Base-by-base conservation (phyloP, 257 asterid species). In the Penstemon eatonii region DNA sequence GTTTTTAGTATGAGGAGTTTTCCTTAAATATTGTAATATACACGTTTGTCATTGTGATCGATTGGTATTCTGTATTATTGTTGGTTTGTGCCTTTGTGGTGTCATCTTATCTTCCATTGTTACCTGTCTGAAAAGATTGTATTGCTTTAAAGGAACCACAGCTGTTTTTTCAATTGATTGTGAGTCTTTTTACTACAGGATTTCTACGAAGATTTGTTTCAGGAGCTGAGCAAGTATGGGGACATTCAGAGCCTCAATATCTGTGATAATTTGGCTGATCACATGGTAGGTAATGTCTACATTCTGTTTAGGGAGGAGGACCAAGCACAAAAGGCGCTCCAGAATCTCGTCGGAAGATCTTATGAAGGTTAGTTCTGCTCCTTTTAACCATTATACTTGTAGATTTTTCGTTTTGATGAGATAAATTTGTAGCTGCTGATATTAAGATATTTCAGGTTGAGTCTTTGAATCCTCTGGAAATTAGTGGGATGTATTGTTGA, bases 221-320 rank as follows among this genome's bases (percentile, higher is more conserved):
- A 83, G 78, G 97, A 90, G 80, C 90, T 90, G 70, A 87, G 97
- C 85, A 89, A 89, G 85, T 87, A 87, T 68, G 96, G 96, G 50
- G 96, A 89, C 71, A 72, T 89, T 77, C 92, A 89, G 79, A 84
- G 87, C 79, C 91, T 89, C 62, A 89, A 89, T 65, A 89, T 89
- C 70, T 89, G 96, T 52, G 96, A 89, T 70, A 89, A 89, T 69
- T 75, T 89, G 85, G 96, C 96, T 59, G 96, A 89, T 79, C 96
- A 89, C 79, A 89, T 89, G 96, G 96, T 89, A 49, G 96, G 96
- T 39, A 89, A 89, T 72, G 96, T 89, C 39, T 89, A 89, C 60
- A 87, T 84, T 76, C 96, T 87, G 79, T 89, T 89, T 69, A 82
- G 95, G 64, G 96, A 87, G 84, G 95, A 89, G 73, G 96, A 90